Evolutionary conservation across 495 filamentous ascomycete species (phyloP), one percentile per base, ranked within the genome.

Genomic region (Coniosporium apollinis): DNA sequence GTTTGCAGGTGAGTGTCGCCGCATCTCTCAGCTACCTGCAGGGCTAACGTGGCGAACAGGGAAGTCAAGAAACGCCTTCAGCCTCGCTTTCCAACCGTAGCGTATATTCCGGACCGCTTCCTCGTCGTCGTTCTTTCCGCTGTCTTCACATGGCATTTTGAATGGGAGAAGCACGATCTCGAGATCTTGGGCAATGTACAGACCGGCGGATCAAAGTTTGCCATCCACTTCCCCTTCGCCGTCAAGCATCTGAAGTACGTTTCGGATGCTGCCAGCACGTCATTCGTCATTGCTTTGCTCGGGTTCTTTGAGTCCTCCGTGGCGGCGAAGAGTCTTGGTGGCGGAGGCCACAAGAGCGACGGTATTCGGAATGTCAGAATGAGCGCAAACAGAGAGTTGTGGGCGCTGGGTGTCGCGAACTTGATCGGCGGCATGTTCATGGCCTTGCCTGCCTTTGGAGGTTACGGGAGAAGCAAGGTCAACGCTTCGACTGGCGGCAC

Each of bases 241-340:
- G 52, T 72, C 10, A 57, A 67, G 18, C 68, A 86, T 36, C 74
- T 94, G 62, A 66, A 74, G 10, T 74, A 93, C 48, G 73, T 93
- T 28, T 72, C 75, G n/a, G 77, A 85, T 36, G 78, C 84, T 10
- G 76, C 94, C 67, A 75, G 79, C 39, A 94, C 91, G 1, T 77
- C 89, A 0, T 92, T 99, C 46, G 62, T 96, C 20, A 94, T 99
- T 37, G 82, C 85, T 3, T 64, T 99, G 15, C 72, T 99, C 5
- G 89, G 89, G 14, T 99, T 99, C 64, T 99, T 99, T 46, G 89
- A 99, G 61, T 92, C 82, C 18, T 92, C 85, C 0, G 84, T 99
- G n/a, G 89, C 89, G 1, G 91, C 89, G 20, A 96, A 96, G 57
- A 81, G 77, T 38, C 58, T 99, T 1, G 80, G 77, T 5, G 65